phyloP scores from a whole-genome alignment of 2,329 filamentous ascomycete species.

The Sarocladium strictum region DNA sequence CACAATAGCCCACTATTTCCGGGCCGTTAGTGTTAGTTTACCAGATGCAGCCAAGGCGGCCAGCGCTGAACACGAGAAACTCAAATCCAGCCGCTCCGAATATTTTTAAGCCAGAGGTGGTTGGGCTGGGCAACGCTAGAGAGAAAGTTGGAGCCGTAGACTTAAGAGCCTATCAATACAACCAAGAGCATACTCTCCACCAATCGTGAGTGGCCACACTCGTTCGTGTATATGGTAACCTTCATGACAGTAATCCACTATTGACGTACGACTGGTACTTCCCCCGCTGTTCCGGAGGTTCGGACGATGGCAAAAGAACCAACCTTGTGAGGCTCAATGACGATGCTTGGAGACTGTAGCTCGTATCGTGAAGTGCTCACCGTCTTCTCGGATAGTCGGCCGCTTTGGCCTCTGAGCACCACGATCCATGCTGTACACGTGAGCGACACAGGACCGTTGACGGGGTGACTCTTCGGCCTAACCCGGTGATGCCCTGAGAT shows the following conservation, averaged over 20 bases:
- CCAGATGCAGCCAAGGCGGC: not conserved
- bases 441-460: not conserved
- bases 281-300: slow-evolving; percentile 1
- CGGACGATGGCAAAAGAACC: not conserved
- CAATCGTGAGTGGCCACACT: not conserved
- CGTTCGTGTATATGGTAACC: not conserved
- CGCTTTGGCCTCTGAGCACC: not conserved
- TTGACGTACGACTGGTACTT: not conserved
- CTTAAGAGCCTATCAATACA: not conserved
- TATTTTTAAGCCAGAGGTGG: not conserved
- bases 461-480: not conserved
- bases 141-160: not conserved
- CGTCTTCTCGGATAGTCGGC: not conserved
- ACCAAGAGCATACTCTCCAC: not conserved
- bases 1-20: not conserved
- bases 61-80: slow-evolving; percentile 1
- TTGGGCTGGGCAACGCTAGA: not conserved
- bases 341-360: not conserved
- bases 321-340: not conserved
- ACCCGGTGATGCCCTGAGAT: not conserved
- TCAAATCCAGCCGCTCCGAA: not conserved
- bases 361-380: slow-evolving; percentile 1
- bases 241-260: not conserved
- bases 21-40: not conserved
- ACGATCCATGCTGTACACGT: not conserved